Evolutionary conservation across 371 early-diverging fungal genomes (phyloP), one percentile per base, ranked within the genome.

Genomic region (Mucor piriformis): DNA sequence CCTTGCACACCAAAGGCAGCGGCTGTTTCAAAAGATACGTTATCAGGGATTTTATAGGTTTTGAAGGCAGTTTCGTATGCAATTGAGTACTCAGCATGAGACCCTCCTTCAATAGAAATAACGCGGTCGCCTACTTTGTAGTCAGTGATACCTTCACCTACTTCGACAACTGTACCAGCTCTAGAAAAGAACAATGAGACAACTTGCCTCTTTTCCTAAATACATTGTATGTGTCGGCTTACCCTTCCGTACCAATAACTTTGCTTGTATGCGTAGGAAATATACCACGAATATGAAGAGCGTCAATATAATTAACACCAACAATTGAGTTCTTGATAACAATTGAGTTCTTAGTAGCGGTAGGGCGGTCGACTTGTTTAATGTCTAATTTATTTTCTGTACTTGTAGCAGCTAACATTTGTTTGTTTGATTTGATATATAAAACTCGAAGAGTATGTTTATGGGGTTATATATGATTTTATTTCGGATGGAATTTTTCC

Each of bases 41-140:
- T 61, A 23, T 76, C 77, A 1, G 89, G 90, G 6, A 93, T 64
- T 56, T 80, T 81, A 56, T 79, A 71, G 3, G 80, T 72, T 6
- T 69, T 61, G 8, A 77, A 59, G 1, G 59, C 24, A 1, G 82
- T 1, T 20, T 78, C 59, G 0, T 63, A 15, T 0, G 82, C 85
- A 2, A 67, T 74, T 12, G 81, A 76, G 77, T 90, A 93, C 63
- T 96, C 94, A 12, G 95, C 92, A 66, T 93, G 92, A 40, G 86
- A 69, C 32, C 69, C 67, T 11, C 66, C 70, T 1, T 77, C 81
- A 42, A 91, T 40, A 51, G 91, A 91, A 0, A 87, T 91, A 0
- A 96, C 95, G 18, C 86, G 82, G 66, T 95, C 93, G 37, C 95
- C 96, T 7, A 86, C 84, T 53, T 79, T 77, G 64, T 91, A 83